Percentiles rank a stretch among this genome's conserved stretches.
Evolutionary conservation across 345 rosid species (phyloP).

Genomic region (Geranium rotundifolium): DNA sequence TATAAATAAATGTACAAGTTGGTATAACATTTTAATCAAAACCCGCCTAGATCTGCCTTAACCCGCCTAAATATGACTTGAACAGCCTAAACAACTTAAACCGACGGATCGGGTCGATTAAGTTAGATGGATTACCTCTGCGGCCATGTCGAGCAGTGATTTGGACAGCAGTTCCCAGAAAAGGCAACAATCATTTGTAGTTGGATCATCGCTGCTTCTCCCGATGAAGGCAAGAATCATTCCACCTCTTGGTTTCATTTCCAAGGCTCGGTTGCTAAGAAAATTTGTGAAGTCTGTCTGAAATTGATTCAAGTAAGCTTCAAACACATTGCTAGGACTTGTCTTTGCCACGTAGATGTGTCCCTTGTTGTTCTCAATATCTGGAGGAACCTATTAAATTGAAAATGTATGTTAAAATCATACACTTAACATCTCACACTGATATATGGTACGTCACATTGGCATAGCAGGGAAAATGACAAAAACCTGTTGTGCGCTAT

Average conservation of each 20-base stretch:
- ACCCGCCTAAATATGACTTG: no score
- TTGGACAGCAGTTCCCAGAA: neutral
- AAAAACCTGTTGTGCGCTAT: no score
- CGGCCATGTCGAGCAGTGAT: conserved; percentile 3
- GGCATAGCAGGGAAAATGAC: no score
- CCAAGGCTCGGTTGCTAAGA: conserved; percentile 3
- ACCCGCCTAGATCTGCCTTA: no score
- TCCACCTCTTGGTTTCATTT: neutral
- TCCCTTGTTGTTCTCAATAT: neutral
- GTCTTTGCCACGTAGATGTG: conserved; percentile 3
- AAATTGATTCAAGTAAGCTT: conserved; percentile 9
- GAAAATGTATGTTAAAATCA: no score
- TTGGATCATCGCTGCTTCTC: neutral
- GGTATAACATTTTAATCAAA: no score
- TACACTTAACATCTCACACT: no score
- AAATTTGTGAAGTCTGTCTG: conserved; percentile 3
- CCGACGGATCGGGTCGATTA: no score
- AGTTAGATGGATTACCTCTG: neutral
- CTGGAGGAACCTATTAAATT: conserved; percentile 4
- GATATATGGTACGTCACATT: no score
- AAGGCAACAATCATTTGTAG: neutral
- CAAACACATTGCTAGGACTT: conserved; percentile 4
- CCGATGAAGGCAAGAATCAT: conserved; percentile 1
- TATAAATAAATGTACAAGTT: no score
- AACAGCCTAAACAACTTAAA: no score